Evolutionary conservation across 768 basidiomycete species (phyloP).

Genomic region (Leccinellum rugosiceps): DNA sequence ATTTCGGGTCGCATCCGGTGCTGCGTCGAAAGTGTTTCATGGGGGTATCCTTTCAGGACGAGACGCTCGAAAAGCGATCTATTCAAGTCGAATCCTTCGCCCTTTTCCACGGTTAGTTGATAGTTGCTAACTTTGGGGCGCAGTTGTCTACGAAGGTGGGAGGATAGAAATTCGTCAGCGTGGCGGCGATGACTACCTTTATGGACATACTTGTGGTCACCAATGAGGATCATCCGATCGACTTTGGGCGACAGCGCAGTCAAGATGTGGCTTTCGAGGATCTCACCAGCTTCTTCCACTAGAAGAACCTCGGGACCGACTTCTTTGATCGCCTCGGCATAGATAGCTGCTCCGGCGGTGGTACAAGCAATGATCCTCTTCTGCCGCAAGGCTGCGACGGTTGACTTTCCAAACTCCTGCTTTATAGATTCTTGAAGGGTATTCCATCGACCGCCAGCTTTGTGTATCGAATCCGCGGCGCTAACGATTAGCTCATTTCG

Average conservation of each 20-base stretch:
- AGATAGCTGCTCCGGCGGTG: constrained; percentile 67
- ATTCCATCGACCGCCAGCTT: constrained; percentile 36
- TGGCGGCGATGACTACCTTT: no score
- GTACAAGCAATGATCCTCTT: constrained; percentile 68
- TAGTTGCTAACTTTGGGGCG: constrained; percentile 73
- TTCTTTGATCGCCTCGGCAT: constrained; percentile 41
- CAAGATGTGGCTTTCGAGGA: constrained; percentile 62
- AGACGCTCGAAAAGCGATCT: constrained; percentile 66
- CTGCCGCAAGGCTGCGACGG: constrained; percentile 31
- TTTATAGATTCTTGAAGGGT: constrained; percentile 30
- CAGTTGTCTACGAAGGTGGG: constrained; percentile 47
- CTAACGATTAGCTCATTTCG: constrained; percentile 31
- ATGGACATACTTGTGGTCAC: constrained; percentile 61
- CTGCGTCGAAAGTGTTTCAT: constrained; percentile 51
- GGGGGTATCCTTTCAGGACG: constrained; percentile 58
- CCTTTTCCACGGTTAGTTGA: constrained; percentile 61
- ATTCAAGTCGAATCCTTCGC: constrained; percentile 65
- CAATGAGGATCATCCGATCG: constrained; percentile 60
- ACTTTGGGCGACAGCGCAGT: constrained; percentile 49
- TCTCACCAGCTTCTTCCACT: constrained; percentile 73
- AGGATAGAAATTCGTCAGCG: no score
- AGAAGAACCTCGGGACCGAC: constrained; percentile 50
- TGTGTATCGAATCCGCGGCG: constrained; percentile 30
- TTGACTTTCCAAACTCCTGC: constrained; percentile 33
- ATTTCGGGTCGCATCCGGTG: constrained; percentile 78